Evolutionary conservation across 345 rosid genomes (phyloP), one percentile per base, ranked within the genome.

Genomic region (Melastoma malabathricum): DNA sequence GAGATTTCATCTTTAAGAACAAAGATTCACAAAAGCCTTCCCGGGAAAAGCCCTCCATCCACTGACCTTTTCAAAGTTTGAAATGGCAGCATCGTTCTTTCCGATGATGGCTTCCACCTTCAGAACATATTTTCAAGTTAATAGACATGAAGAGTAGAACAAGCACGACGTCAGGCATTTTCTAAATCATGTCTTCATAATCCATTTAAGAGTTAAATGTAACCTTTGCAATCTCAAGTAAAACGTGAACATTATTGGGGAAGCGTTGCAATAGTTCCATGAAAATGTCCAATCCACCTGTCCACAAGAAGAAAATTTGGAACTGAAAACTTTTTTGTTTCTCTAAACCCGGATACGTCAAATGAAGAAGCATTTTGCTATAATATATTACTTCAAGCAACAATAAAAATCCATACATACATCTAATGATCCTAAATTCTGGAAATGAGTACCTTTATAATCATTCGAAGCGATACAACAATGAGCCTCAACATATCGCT

Each of bases 211-310:
- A 31, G 38, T 31, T 31, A 6, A 31, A 31, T 51, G 86, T 69
- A 58, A 92, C 98, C 97, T 88, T 87, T 54, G 98, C 97, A 41
- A 80, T 75, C 77, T 92, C 98, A 70, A 86, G 95, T 74, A 92
- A 72, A 63, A 92, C 45, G 61, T 92, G 98, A 55, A 75, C 60
- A 39, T 87, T 92, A 57, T 76, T 81, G 16, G 98, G 98, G 70
- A 92, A 92, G 48, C 89, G 84, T 66, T 84, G 98, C 52, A 83
- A 64, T 31, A 92, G 94, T 65, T 92, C 96, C 15, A 66, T 66
- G 56, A 76, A 92, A 63, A 71, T 75, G 59, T 87, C 98, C 84
- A 92, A 72, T 43, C 93, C 97, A 63, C 95, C 98, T 92, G 82
- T 57, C 50, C 47, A 54, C n/a, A 43, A 43, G 48, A 17, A 15